These are phyloP conservation scores for Blastobotrys persicus DNA, from an alignment of 1,139 yeast genomes.

Conservation along the genomic window DNA sequence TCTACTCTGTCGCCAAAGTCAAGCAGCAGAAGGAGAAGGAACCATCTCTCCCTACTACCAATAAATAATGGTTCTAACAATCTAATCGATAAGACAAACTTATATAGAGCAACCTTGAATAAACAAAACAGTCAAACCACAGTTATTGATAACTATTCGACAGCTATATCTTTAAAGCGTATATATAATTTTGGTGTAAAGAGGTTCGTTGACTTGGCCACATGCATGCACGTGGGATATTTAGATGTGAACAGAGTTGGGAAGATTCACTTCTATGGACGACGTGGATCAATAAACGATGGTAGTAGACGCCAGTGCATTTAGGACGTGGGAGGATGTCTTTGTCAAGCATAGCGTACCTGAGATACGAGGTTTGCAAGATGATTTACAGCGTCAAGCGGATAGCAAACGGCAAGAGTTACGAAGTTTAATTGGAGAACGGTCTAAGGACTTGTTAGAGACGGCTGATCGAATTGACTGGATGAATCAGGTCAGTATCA, in stretches of 20 bases:
- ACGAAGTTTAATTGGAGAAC: slow-evolving; percentile 58
- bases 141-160: no score
- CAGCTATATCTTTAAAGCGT: no score
- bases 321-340: slow-evolving; percentile 30
- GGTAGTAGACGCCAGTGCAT: slow-evolving; percentile 6
- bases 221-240: no score
- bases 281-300: slow-evolving; percentile 1
- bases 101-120: not conserved
- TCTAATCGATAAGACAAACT: slow-evolving; percentile 2
- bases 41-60: slow-evolving; percentile 33
- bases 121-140: no score
- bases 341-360: slow-evolving; percentile 27
- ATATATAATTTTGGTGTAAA: no score
- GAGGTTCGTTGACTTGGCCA: no score
- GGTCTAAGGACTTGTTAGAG: slow-evolving; percentile 63
- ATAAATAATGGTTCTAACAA: slow-evolving; percentile 20
- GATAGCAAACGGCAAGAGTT: slow-evolving; percentile 44
- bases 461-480: slow-evolving; percentile 66
- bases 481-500: slow-evolving; percentile 46
- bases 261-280: not conserved
- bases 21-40: slow-evolving; percentile 57
- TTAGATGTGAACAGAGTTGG: no score
- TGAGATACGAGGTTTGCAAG: slow-evolving; percentile 28
- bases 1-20: slow-evolving; percentile 89
- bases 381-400: slow-evolving; percentile 26